These are phyloP conservation scores for Umbilicaria muhlenbergii DNA, from an alignment of 495 filamentous ascomycete genomes.

Conservation along the genomic window DNA sequence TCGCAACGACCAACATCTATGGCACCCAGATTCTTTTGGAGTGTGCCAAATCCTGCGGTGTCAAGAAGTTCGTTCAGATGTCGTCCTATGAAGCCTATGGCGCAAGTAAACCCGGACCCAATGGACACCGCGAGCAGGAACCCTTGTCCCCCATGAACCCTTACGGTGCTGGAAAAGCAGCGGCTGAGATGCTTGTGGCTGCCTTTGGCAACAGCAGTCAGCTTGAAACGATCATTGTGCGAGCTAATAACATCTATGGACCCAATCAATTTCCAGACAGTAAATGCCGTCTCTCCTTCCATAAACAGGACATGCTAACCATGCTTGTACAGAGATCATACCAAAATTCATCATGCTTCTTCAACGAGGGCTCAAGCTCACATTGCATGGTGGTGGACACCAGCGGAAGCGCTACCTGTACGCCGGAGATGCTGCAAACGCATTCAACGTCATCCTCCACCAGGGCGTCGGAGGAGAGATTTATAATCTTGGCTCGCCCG, in stretches of 20 bases:
- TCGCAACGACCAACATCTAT: conserved; percentile 55
- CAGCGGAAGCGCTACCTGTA: conserved; percentile 55
- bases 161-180: conserved; percentile 63
- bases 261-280: conserved; percentile 70
- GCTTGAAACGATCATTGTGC: conserved; percentile 52
- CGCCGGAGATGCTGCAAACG: conserved; percentile 59
- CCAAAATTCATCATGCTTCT: conserved; percentile 56
- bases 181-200: conserved; percentile 66
- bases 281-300: conserved; percentile 20
- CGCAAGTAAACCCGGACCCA: conserved; percentile 45
- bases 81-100: conserved; percentile 71
- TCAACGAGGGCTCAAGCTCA: conserved; percentile 36
- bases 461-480: conserved; percentile 46
- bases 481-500: conserved; percentile 57
- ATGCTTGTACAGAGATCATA: conserved; percentile 44
- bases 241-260: conserved; percentile 68
- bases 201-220: conserved; percentile 60
- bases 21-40: conserved; percentile 62
- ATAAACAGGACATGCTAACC: conserved; percentile 6
- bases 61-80: conserved; percentile 55
- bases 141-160: conserved; percentile 59
- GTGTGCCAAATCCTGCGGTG: conserved; percentile 42
- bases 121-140: conserved; percentile 42
- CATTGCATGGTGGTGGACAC: conserved; percentile 54
- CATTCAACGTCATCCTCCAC: conserved; percentile 64